Percentiles rank a stretch among this genome's conserved stretches.
Evolutionary conservation across 345 rosid genomes (phyloP).

Genomic region (Passiflora organensis): DNA sequence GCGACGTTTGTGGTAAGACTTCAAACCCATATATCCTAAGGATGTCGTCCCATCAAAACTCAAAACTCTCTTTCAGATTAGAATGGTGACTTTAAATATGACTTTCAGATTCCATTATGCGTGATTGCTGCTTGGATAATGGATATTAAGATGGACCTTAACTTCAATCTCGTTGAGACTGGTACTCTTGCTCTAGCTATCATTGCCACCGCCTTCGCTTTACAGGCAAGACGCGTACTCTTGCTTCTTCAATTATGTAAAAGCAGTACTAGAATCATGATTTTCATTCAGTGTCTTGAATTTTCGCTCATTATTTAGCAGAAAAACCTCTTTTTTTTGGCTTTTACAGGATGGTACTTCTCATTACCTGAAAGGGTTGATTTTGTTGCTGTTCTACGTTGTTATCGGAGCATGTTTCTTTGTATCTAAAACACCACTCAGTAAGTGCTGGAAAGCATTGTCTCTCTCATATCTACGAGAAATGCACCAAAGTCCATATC

Average conservation of each 20-base stretch:
- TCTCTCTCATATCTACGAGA: background rate
- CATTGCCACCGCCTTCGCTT: conserved; percentile 60
- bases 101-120: conserved; percentile 59
- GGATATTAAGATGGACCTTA: conserved; percentile 79
- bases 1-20: conserved; percentile 69
- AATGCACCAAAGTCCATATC: background rate
- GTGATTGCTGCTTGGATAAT: conserved; percentile 68
- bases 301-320: too few relatives aligned
- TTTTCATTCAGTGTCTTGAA: background rate
- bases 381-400: conserved; percentile 59
- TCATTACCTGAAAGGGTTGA: conserved; percentile 81
- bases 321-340: too few relatives aligned
- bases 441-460: conserved; percentile 28
- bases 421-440: conserved; percentile 38
- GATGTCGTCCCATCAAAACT: too few relatives aligned
- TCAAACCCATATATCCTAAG: too few relatives aligned
- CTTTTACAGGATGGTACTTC: conserved; percentile 77
- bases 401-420: conserved; percentile 79
- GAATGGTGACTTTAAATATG: too few relatives aligned
- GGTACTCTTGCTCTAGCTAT: conserved; percentile 68
- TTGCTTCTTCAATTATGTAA: background rate
- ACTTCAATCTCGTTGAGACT: conserved; percentile 74
- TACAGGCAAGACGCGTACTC: conserved; percentile 45
- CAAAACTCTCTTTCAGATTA: too few relatives aligned
- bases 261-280: background rate